phyloP scores from a whole-genome alignment of 2,329 filamentous ascomycete genomes.

The Penicillium griseofulvum region DNA sequence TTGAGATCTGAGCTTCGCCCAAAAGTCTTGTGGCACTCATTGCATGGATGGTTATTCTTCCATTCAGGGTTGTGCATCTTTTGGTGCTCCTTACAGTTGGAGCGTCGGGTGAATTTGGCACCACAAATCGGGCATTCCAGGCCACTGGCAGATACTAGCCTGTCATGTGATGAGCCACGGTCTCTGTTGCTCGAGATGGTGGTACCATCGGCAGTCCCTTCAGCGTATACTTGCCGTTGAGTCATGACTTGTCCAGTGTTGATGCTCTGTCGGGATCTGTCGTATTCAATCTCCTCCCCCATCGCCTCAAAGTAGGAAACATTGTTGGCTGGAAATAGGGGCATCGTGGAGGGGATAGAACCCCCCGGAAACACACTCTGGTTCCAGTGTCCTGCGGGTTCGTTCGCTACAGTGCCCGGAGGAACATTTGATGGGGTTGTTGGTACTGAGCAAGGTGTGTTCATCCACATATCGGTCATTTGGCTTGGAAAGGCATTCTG shows the following conservation, averaged over 20 bases:
- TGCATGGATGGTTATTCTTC: conserved; percentile 68
- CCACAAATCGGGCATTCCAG: conserved; percentile 74
- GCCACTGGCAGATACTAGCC: conserved; percentile 52
- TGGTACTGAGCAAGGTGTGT: conserved; percentile 24
- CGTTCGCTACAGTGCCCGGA: conserved; percentile 5
- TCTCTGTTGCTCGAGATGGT: neutral
- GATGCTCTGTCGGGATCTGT: neutral
- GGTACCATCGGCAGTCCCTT: neutral
- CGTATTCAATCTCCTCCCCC: neutral
- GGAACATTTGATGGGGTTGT: conserved; percentile 16
- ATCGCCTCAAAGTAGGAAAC: neutral
- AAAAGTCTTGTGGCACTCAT: conserved; percentile 71
- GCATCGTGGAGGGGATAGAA: neutral
- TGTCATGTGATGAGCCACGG: conserved; percentile 8
- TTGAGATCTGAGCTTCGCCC: conserved; percentile 77
- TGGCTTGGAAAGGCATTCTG: conserved; percentile 17
- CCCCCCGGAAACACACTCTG: conserved; percentile 8
- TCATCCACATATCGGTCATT: conserved; percentile 25
- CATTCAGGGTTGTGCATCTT: conserved; percentile 76
- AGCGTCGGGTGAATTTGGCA: conserved; percentile 76
- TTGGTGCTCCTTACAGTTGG: conserved; percentile 84
- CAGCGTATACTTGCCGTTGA: conserved; percentile 1
- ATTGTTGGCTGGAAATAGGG: neutral
- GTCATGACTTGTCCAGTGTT: neutral
- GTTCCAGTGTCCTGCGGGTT: conserved; percentile 18